Evolutionary conservation across 129 eudicot species (phyloP), one percentile per base, ranked within the genome.

Genomic region (Ambrosia trifida): DNA sequence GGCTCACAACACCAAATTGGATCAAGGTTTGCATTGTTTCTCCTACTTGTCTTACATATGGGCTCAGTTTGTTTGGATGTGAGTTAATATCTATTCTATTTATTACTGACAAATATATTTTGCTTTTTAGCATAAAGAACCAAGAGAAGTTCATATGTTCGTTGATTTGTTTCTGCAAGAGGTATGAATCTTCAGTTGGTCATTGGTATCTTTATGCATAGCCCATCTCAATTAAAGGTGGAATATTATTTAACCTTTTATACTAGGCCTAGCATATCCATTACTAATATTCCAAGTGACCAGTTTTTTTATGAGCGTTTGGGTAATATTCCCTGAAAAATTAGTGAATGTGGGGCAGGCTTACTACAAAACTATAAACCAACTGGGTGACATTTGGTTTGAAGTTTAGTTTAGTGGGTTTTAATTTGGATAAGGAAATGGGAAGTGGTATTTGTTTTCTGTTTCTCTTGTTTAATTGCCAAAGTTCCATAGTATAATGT

Each of bases 111-210:
- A 28, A 45, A 61, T 45, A 31, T 11, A 3, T 40, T 35, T 33
- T 49, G 24, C 18, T 72, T 60, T 31, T 16, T 83, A 95, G 99
- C 97, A 95, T 81, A 95, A 95, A 79, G 99, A 90, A 82, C 99
- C 99, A 41, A 83, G 99, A 83, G 97, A 95, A 86, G 99, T 95
- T 61, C 99, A 95, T 77, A 95, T 90, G 97, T 95, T 90, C 67
- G 99, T 90, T 79, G 97, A 90, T 84, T 76, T 95, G 64, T 86
- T 95, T 78, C 91, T 90, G 79, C 97, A 90, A 66, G 95, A 95
- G 99, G 99, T 68, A 77, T 12, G 54, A 38, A 35, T 84, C 58
- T 75, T 64, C 52, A 57, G 36, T 53, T 54, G 72, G n/a, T 70
- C 24, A 59, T 67, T 43, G 8, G 38, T 38, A 24, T 47, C 35